phyloP scores from a whole-genome alignment of 148 eudicot species.

The Mesembryanthemum crystallinum region DNA sequence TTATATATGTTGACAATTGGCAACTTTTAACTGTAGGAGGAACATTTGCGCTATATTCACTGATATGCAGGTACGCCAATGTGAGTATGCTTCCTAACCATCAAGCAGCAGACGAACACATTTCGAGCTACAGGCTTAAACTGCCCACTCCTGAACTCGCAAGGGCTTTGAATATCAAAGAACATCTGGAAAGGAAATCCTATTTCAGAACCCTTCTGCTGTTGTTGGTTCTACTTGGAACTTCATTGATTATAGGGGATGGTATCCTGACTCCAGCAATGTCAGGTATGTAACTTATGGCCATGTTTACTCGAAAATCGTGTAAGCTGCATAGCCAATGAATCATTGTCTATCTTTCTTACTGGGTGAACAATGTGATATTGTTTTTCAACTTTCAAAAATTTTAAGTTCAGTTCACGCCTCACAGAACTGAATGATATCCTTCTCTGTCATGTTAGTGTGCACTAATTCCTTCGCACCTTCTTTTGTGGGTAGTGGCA shows the following conservation, averaged over 20 bases:
- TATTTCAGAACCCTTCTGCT: conserved; percentile 62
- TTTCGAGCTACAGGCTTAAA: conserved; percentile 89
- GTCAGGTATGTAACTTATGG: conserved; percentile 56
- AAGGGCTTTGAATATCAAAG: conserved; percentile 87
- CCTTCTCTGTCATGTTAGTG: neutral
- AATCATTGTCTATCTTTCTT: neutral
- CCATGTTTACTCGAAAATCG: neutral
- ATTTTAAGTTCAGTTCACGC: neutral
- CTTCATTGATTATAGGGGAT: conserved; percentile 92
- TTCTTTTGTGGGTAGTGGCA: neutral
- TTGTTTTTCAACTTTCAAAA: neutral
- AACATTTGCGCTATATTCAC: conserved; percentile 89
- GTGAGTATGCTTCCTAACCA: conserved; percentile 87
- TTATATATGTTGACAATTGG: conserved; percentile 9
- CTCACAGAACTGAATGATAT: neutral
- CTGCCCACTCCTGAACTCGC: conserved; percentile 92
- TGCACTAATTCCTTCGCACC: neutral
- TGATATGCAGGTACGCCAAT: conserved; percentile 85
- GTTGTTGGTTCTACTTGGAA: conserved; percentile 81
- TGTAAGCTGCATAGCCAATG: neutral
- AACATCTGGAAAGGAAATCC: conserved; percentile 60
- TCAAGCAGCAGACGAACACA: conserved; percentile 80
- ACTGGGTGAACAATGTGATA: neutral
- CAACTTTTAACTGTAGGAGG: conserved; percentile 59
- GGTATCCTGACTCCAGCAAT: conserved; percentile 96